These are phyloP conservation scores for Parsonsia alboflavescens DNA, from an alignment of 257 asterid genomes.

Conservation along the genomic window DNA sequence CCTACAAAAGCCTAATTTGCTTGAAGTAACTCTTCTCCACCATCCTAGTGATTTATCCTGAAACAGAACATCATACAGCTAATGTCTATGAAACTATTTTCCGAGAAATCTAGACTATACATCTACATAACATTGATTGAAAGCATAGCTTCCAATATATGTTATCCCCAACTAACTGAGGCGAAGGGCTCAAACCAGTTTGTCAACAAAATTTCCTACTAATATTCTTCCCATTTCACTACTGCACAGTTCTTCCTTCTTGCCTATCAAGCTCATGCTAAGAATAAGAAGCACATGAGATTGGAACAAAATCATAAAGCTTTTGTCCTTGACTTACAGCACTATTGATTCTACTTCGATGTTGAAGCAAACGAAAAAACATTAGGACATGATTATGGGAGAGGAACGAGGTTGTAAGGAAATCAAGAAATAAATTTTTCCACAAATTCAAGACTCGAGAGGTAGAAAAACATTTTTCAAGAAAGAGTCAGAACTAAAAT, in stretches of 20 bases:
- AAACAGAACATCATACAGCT: neutral
- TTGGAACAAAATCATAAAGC: neutral
- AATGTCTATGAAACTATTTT: neutral
- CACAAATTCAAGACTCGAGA: neutral
- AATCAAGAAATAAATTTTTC: neutral
- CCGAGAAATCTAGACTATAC: neutral
- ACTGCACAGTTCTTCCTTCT: neutral
- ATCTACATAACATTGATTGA: neutral
- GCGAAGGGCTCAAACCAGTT: neutral
- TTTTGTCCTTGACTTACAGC: neutral
- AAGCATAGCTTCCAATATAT: neutral
- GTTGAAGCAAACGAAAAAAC: neutral
- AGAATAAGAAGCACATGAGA: neutral
- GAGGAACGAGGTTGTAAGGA: neutral
- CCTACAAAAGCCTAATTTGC: conserved; percentile 9
- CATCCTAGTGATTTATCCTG: neutral
- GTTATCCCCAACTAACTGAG: neutral
- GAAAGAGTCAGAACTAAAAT: neutral
- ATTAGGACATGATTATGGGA: neutral
- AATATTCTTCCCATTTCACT: neutral
- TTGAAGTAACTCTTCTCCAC: neutral
- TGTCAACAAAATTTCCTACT: neutral
- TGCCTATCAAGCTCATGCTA: neutral
- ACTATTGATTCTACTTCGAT: neutral
- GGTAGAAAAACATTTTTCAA: neutral